phyloP scores from a whole-genome alignment of 305 asterid species.

The Striga hermonthica region DNA sequence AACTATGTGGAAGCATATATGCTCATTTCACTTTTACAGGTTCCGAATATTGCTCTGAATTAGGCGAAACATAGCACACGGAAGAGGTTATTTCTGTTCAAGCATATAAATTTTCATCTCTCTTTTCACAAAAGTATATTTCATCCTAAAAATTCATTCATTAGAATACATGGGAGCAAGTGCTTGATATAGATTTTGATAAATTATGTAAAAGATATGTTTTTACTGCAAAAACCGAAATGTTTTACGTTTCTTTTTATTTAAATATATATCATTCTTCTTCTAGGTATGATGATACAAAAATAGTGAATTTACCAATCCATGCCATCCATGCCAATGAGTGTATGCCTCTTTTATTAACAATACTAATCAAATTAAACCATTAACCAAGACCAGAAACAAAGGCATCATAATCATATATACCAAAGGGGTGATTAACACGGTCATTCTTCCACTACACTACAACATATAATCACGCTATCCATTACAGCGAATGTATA shows the following conservation, averaged over 20 bases:
- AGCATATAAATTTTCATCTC: background rate
- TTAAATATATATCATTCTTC: background rate
- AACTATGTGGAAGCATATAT: background rate
- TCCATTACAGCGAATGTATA: slow-evolving; percentile 5
- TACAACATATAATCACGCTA: background rate
- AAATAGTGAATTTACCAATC: slow-evolving; percentile 11
- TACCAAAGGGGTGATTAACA: background rate
- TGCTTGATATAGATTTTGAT: background rate
- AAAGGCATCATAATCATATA: slow-evolving; percentile 1
- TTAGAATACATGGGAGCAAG: background rate
- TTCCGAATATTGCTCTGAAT: background rate
- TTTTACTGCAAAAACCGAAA: background rate
- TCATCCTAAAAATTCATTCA: background rate
- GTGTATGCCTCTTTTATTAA: background rate
- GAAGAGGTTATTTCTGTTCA: background rate
- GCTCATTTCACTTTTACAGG: background rate
- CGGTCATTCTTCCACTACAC: background rate
- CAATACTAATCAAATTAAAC: background rate
- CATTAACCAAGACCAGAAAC: background rate
- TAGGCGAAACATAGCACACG: slow-evolving; percentile 1
- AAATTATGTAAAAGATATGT: background rate
- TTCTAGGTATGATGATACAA: background rate
- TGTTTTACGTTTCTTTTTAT: too few relatives aligned
- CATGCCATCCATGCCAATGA: background rate
- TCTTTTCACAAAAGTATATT: background rate